A percentile compares a stretch with the other conserved stretches of the same genome.
phyloP scores from a whole-genome alignment of 495 filamentous ascomycete genomes.

The Aspergillus ostianus region DNA sequence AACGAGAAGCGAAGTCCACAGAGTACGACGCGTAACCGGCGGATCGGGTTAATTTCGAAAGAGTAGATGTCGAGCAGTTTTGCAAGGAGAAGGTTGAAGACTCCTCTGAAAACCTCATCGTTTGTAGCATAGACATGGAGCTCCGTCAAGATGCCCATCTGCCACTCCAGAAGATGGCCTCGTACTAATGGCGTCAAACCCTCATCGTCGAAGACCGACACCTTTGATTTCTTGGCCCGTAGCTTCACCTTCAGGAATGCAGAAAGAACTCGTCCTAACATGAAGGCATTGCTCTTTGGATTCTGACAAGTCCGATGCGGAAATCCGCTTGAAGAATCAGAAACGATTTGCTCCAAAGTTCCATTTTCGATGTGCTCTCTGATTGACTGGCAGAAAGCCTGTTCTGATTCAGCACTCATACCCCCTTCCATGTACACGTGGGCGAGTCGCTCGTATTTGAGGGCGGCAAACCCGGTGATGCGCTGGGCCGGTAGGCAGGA shows the following conservation, averaged over 20 bases:
- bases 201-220: conserved; percentile 44
- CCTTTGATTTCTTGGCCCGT: conserved; percentile 28
- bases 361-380: conserved; percentile 46
- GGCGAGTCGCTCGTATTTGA: conserved; percentile 56
- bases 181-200: conserved; percentile 32
- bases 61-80: conserved; percentile 45
- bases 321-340: conserved; percentile 26
- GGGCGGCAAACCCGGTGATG: conserved; percentile 45
- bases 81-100: conserved; percentile 30
- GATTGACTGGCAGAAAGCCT: conserved; percentile 44
- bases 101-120: conserved; percentile 33
- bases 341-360: conserved; percentile 31
- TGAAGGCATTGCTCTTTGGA: conserved; percentile 38
- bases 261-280: conserved; percentile 48
- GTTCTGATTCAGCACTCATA: conserved; percentile 35
- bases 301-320: conserved; percentile 30
- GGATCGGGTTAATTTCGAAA: conserved; percentile 38
- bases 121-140: conserved; percentile 26
- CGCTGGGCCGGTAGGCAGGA: conserved; percentile 39
- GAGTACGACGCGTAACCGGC: conserved; percentile 45
- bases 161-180: conserved; percentile 56
- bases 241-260: conserved; percentile 45
- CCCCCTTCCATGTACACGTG: conserved; percentile 41
- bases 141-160: conserved; percentile 44
- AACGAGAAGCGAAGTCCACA: conserved; percentile 40